Evolutionary conservation across 2,329 filamentous ascomycete genomes (phyloP).

Genomic region (Diaporthe destruens): DNA sequence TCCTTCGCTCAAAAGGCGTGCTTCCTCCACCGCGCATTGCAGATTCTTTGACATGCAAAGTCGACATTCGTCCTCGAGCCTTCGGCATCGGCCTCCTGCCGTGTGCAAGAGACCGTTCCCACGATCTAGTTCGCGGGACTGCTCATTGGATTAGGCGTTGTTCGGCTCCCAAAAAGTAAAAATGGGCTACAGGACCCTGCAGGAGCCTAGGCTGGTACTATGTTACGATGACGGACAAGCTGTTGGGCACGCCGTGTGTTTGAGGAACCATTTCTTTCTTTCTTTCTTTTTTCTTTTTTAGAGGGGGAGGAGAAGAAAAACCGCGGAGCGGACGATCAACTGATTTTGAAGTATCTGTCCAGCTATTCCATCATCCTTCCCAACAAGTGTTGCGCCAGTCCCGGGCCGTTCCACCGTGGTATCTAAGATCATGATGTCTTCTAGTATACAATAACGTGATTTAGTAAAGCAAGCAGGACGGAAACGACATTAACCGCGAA

Average conservation of each 20-base stretch:
- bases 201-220: background rate
- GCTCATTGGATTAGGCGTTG: background rate
- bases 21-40: background rate
- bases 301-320: background rate
- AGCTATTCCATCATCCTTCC: slow-evolving; percentile 25
- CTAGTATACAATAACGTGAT: slow-evolving; percentile 37
- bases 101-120: background rate
- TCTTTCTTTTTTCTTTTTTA: too few species aligned
- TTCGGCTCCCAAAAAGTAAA: background rate
- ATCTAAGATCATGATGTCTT: slow-evolving; percentile 35
- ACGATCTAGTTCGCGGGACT: background rate
- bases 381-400: slow-evolving; percentile 31
- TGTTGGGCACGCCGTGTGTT: background rate
- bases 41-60: background rate
- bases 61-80: background rate
- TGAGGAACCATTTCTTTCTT: slow-evolving; percentile 5
- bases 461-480: slow-evolving; percentile 19
- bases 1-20: background rate
- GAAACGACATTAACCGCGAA: slow-evolving; percentile 30
- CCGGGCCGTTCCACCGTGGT: slow-evolving; percentile 34
- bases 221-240: background rate
- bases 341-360: slow-evolving; percentile 12
- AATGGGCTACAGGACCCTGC: background rate
- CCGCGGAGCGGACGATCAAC: slow-evolving; percentile 28
- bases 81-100: background rate